phyloP scores from a whole-genome alignment of 768 basidiomycete species.

The Serendipita sp. region DNA sequence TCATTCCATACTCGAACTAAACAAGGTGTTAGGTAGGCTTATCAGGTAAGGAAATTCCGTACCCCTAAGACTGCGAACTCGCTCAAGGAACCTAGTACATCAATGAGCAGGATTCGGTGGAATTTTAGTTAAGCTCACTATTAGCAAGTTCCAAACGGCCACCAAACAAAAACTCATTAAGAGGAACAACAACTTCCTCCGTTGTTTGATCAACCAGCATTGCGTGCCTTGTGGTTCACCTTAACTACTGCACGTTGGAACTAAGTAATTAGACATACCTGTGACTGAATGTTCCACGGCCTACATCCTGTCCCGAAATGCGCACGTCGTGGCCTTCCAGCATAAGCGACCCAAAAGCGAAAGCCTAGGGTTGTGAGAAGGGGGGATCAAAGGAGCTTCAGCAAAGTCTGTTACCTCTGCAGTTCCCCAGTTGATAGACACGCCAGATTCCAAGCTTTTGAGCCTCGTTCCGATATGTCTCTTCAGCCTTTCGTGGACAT shows the following conservation, averaged over 20 bases:
- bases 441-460: conserved; percentile 47
- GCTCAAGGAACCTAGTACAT: conserved; percentile 54
- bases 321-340: conserved; percentile 67
- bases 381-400: background rate
- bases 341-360: conserved; percentile 82
- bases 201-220: conserved; percentile 84
- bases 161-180: conserved; percentile 52
- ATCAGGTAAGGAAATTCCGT: conserved; percentile 10
- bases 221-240: conserved; percentile 40
- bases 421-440: conserved; percentile 77
- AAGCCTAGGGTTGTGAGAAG: conserved; percentile 32
- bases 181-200: conserved; percentile 62
- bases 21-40: conserved; percentile 4
- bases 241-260: background rate
- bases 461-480: conserved; percentile 66
- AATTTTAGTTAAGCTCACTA: conserved; percentile 31
- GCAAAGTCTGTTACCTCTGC: conserved; percentile 44
- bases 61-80: conserved; percentile 82
- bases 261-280: conserved; percentile 22
- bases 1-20: conserved; percentile 80
- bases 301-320: conserved; percentile 88
- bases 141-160: conserved; percentile 78
- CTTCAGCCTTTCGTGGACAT: conserved; percentile 62
- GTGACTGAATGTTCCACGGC: conserved; percentile 78
- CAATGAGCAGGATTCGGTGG: background rate